phyloP scores from a whole-genome alignment of 306 rosid genomes.

The Betula pendula region DNA sequence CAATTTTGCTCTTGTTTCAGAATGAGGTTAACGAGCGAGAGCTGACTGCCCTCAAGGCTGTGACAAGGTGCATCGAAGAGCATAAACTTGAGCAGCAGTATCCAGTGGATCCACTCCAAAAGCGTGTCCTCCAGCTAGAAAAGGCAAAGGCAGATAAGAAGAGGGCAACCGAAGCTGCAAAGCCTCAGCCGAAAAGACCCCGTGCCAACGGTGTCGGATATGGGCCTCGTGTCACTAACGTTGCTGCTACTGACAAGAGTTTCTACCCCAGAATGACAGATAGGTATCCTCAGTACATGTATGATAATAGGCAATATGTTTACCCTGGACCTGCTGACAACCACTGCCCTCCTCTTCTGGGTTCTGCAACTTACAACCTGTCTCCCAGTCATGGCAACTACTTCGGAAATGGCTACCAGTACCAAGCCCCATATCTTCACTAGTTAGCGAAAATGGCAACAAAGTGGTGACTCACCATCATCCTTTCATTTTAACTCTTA shows the following conservation, averaged over 20 bases:
- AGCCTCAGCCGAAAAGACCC: slow-evolving; percentile 98
- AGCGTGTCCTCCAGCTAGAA: slow-evolving; percentile 69
- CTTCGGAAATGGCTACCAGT: slow-evolving; percentile 89
- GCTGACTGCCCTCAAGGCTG: slow-evolving; percentile 78
- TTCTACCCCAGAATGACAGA: slow-evolving; percentile 78
- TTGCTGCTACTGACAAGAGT: slow-evolving; percentile 62
- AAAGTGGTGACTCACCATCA: slow-evolving; percentile 46
- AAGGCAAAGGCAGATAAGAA: slow-evolving; percentile 96
- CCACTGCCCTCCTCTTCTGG: slow-evolving; percentile 66
- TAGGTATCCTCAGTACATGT: slow-evolving; percentile 79
- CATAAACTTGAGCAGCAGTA: slow-evolving; percentile 88
- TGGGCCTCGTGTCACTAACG: slow-evolving; percentile 62
- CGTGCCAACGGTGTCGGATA: slow-evolving; percentile 75
- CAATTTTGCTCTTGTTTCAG: slow-evolving; percentile 43
- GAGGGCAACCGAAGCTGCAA: slow-evolving; percentile 79
- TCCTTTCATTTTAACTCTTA: slow-evolving; percentile 70
- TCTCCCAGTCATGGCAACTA: slow-evolving; percentile 80
- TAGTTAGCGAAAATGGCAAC: slow-evolving; percentile 53
- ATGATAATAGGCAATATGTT: slow-evolving; percentile 71
- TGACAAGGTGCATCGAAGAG: slow-evolving; percentile 86
- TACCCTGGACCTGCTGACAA: slow-evolving; percentile 70
- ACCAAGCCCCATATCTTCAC: slow-evolving; percentile 92
- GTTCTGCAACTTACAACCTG: slow-evolving; percentile 68
- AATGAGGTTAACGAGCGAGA: slow-evolving; percentile 85
- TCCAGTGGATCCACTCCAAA: slow-evolving; percentile 82